These are phyloP conservation scores for Daldinia sp. DNA, from an alignment of 2,329 filamentous ascomycete genomes.

Conservation along the genomic window DNA sequence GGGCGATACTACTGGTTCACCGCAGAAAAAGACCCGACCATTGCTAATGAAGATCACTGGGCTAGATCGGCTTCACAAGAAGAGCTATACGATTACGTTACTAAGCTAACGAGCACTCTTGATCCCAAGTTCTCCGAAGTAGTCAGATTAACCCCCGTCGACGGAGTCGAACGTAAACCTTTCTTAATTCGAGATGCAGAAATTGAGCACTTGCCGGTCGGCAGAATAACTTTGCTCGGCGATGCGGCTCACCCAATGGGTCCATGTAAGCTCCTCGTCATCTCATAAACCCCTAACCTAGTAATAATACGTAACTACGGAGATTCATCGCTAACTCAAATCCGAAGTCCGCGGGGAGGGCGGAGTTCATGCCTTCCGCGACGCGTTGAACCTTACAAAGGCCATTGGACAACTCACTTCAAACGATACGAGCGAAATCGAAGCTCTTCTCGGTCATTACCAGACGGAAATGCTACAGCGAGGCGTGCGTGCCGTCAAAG, in stretches of 20 bases:
- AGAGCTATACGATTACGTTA: slow-evolving; percentile 60
- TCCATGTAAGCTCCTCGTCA: slow-evolving; percentile 28
- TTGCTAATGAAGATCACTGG: slow-evolving; percentile 87
- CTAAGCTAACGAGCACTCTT: slow-evolving; percentile 22
- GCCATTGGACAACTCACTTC: slow-evolving; percentile 32
- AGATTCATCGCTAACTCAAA: background rate
- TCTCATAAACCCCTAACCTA: background rate
- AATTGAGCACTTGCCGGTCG: slow-evolving; percentile 22
- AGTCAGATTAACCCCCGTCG: slow-evolving; percentile 24
- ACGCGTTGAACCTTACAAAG: slow-evolving; percentile 56
- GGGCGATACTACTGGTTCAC: slow-evolving; percentile 42
- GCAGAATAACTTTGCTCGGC: slow-evolving; percentile 34
- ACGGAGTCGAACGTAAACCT: slow-evolving; percentile 18
- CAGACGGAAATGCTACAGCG: slow-evolving; percentile 43
- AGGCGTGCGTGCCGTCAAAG: slow-evolving; percentile 38
- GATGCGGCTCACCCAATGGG: slow-evolving; percentile 38
- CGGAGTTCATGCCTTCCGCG: slow-evolving; percentile 46
- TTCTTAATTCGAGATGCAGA: slow-evolving; percentile 30
- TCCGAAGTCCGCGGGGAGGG: slow-evolving; percentile 39
- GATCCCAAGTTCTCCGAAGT: slow-evolving; percentile 35
- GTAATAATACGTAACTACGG: background rate
- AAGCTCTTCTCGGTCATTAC: slow-evolving; percentile 33
- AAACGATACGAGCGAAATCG: slow-evolving; percentile 13
- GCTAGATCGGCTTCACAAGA: slow-evolving; percentile 62
- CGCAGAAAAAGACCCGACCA: slow-evolving; percentile 60